phyloP scores from a whole-genome alignment of 306 rosid genomes.

The Glycine latifolia region DNA sequence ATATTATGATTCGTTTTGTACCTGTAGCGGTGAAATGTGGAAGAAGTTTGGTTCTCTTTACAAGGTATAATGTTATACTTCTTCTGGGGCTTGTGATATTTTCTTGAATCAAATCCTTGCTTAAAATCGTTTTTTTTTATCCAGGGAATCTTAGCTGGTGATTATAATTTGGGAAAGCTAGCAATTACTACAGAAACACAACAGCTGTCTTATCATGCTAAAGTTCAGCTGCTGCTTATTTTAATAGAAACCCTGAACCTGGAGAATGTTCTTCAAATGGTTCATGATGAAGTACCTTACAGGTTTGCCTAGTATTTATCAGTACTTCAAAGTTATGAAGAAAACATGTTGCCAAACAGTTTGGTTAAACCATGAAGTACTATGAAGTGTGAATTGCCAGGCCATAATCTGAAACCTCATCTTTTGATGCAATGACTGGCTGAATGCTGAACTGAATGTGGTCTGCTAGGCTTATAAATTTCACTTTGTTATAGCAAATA shows the following conservation, averaged over 20 bases:
- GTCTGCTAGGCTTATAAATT: slow-evolving; percentile 13
- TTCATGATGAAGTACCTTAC: slow-evolving; percentile 87
- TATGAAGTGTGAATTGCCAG: slow-evolving; percentile 4
- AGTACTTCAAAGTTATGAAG: slow-evolving; percentile 21
- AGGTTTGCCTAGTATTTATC: slow-evolving; percentile 60
- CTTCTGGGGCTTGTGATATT: slow-evolving; percentile 32
- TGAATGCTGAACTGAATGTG: slow-evolving; percentile 16
- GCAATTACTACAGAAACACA: slow-evolving; percentile 73
- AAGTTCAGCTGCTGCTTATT: slow-evolving; percentile 81
- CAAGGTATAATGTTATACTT: slow-evolving; percentile 64
- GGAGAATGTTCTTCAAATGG: slow-evolving; percentile 93
- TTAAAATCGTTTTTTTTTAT: slow-evolving; percentile 44
- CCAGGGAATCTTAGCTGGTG: slow-evolving; percentile 82
- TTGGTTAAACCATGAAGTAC: slow-evolving; percentile 32
- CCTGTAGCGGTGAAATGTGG: slow-evolving; percentile 76
- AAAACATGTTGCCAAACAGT: slow-evolving; percentile 25
- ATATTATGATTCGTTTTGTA: slow-evolving; percentile 82
- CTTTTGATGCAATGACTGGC: slow-evolving; percentile 28
- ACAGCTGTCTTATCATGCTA: slow-evolving; percentile 67
- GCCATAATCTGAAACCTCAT: slow-evolving; percentile 31
- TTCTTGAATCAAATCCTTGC: slow-evolving; percentile 42
- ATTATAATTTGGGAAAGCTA: slow-evolving; percentile 78
- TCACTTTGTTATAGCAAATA: slow-evolving; percentile 9
- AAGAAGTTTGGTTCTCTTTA: slow-evolving; percentile 68
- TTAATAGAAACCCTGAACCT: slow-evolving; percentile 86